Base-by-base conservation (phyloP, 148 eudicot species). In the Camellia granthamiana region DNA sequence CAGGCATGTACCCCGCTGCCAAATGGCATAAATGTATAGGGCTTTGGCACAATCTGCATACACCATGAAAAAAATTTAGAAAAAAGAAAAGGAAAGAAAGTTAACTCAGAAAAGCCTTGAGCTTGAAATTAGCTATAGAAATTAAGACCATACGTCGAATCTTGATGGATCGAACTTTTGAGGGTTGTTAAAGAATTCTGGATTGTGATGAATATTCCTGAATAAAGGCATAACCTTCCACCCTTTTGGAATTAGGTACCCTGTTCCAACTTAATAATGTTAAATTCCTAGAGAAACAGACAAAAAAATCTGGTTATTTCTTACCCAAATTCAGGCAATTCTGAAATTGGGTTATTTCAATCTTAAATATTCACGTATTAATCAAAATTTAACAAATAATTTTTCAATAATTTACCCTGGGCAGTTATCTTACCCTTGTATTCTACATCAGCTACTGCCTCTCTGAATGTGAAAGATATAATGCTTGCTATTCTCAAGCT, bases 201-300 rank as follows among this genome's bases (percentile, higher is more conserved):
- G 89, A 74, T 81, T 89, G 82, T 88, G 93, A 81, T 90, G 93
- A 83, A 88, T 90, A 78, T 90, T 90, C 79, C 93, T 84, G 81
- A 90, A 88, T 65, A 90, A 83, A 66, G 93, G 93, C 89, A 90
- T 75, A 42, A 88, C 93, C 71, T 90, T 90, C 93, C 93, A 90
- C 51, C 93, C 93, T 88, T 90, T 88, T 0, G 93, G 93, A 77
- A 90, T 89, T 43, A 85, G 81, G 76, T 81, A 90, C 41, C 93
- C 93, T 90, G 89, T 51, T 54, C 23, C 47, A 76, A 56, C 19
- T 64, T n/a, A 41, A 47, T 30, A 23, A 64, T 52, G 18, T 56
- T 42, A 66, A 30, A 72, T 65, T 19, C 43, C 65, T 21, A n/a
- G 62, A 71, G 38, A 52, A 72, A 72, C 54, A n/a, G 67, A 68